Evolutionary conservation across 495 filamentous ascomycete genomes (phyloP).

Genomic region (Friedmanniomyces simplex): DNA sequence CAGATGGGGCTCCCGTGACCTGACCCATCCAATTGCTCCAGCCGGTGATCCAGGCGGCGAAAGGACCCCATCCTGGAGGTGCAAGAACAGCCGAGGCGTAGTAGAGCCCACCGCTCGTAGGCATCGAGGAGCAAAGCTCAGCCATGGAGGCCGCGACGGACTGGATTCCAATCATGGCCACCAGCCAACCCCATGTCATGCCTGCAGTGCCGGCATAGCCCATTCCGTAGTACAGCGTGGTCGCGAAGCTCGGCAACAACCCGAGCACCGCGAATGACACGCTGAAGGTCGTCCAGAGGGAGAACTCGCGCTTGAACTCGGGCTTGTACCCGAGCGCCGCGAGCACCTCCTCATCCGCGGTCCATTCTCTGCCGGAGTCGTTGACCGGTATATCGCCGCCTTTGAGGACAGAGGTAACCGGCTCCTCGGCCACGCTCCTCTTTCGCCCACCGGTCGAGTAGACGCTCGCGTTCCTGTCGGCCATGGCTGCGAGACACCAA

Average conservation of each 20-base stretch:
- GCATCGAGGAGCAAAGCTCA: slow-evolving; percentile 58
- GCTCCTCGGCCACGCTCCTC: slow-evolving; percentile 39
- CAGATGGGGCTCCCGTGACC: slow-evolving; percentile 59
- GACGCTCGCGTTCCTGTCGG: slow-evolving; percentile 20
- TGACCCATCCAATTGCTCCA: slow-evolving; percentile 54
- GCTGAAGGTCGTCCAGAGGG: slow-evolving; percentile 73
- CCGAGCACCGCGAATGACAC: slow-evolving; percentile 70
- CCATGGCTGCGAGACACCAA: slow-evolving; percentile 5
- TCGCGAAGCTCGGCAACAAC: slow-evolving; percentile 63
- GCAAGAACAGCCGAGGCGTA: slow-evolving; percentile 73
- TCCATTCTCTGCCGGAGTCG: slow-evolving; percentile 39
- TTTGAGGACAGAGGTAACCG: slow-evolving; percentile 58
- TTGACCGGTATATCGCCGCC: slow-evolving; percentile 50
- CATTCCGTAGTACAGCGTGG: slow-evolving; percentile 68
- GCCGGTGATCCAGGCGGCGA: slow-evolving; percentile 50
- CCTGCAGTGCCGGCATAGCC: slow-evolving; percentile 66
- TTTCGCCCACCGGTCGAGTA: slow-evolving; percentile 13
- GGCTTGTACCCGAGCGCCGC: slow-evolving; percentile 54
- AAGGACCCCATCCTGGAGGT: slow-evolving; percentile 58
- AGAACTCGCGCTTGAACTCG: slow-evolving; percentile 75
- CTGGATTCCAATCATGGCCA: slow-evolving; percentile 66
- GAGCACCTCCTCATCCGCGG: slow-evolving; percentile 57
- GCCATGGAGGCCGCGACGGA: slow-evolving; percentile 60
- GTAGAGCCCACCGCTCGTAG: slow-evolving; percentile 66
- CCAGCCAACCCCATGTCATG: slow-evolving; percentile 78